A percentile compares a stretch with the other conserved stretches of the same genome.
phyloP scores from a whole-genome alignment of 176 grass and related monocot species.

The Triticum dicoccoides region DNA sequence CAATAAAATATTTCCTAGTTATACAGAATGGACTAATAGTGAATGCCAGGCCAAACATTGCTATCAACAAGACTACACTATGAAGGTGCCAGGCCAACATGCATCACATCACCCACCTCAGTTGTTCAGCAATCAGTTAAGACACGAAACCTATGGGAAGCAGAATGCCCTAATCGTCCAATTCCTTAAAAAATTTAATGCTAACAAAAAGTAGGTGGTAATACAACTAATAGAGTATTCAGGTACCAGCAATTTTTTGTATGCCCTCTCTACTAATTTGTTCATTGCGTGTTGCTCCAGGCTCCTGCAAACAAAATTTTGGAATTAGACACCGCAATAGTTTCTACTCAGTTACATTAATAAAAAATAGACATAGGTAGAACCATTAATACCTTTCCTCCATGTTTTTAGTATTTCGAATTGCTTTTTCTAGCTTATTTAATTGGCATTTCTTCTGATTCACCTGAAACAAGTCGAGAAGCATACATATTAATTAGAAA shows the following conservation, averaged over 20 bases:
- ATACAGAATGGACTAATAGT: neutral
- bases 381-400: constrained; percentile 56
- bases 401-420: constrained; percentile 51
- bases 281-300: constrained; percentile 58
- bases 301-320: constrained; percentile 46
- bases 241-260: constrained; percentile 60
- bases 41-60: neutral
- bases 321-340: constrained; percentile 18
- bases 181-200: neutral
- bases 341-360: neutral
- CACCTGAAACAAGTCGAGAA: constrained; percentile 40
- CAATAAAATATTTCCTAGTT: neutral
- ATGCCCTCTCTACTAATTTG: constrained; percentile 64
- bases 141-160: neutral
- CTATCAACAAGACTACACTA: neutral
- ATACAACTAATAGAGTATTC: constrained; percentile 37
- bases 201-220: constrained; percentile 1
- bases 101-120: neutral
- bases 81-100: neutral
- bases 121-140: neutral
- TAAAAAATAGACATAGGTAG: neutral
- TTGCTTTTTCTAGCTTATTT: constrained; percentile 51
- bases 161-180: neutral
- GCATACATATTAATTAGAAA: constrained; percentile 11
- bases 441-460: constrained; percentile 49